Base-by-base conservation (phyloP, 2,329 filamentous ascomycete genomes). In the Colletotrichum sp. region DNA sequence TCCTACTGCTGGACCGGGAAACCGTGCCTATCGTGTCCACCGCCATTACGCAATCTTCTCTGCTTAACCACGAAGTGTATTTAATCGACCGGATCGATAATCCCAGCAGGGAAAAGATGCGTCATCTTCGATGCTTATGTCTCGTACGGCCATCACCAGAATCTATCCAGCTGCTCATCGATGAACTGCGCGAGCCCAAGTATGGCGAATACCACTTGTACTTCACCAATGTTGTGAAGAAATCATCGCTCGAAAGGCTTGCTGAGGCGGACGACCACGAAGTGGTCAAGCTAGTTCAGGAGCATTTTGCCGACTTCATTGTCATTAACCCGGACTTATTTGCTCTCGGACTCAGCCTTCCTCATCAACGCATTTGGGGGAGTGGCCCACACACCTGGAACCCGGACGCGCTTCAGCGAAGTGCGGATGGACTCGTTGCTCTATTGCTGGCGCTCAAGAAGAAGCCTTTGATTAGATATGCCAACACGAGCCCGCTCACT, bases 261-360 rank as follows among this genome's bases (percentile, higher is more conserved):
- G 97, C 97, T 39, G 98, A 99, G 88, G 96, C 97, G 30, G 97
- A 99, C 83, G 96, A 98, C 80, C 96, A 99, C 82, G 98, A 99
- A 85, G 95, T 99, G 44, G 96, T 99, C 78, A 98, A 96, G 82
- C 89, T 92, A 15, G 94, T 99, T 2, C 96, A 98, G 82, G 97
- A 99, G 85, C 95, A 98, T 83, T 99, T 98, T 84, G 96, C 96
- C 77, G 97, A 99, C 84, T 99, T 96, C 82, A 91, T 97, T 61
- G 96, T 98, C 82, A 92, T 98, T 82, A 99, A 99, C 82, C 95
- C 96, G 1, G 98, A 99, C 81, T 89, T 99, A 2, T 98, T 97
- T 84, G 95, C 95, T 6, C 86, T 98, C 70, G 93, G 94, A 76
- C 86, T 98, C 52, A 90, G 90, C 5, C 92, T 93, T 76, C 95